Base-by-base conservation (phyloP, 2,329 filamentous ascomycete genomes). In the Phialophora tarda region DNA sequence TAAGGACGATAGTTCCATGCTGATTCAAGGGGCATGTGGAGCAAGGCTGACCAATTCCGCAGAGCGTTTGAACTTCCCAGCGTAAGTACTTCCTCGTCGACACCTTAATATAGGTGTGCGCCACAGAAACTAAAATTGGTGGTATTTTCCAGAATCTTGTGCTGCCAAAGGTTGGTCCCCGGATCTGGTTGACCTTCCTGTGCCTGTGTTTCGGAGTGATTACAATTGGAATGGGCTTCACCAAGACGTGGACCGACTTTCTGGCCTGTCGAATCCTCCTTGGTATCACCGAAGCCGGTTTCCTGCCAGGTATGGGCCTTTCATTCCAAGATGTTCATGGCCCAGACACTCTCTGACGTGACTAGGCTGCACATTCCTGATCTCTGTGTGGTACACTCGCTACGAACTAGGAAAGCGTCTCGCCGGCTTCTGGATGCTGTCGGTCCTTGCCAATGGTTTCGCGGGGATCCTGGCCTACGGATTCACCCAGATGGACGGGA, bases 181-280 rank as follows among this genome's bases (percentile, higher is more conserved):
- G 89, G 0, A 82, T 91, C 51, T 86, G 87, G 1, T 87, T 90
- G 26, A 82, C 89, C 59, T 82, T 85, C 0, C 80, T 89, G 56
- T 88, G 89, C 0, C 89, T 89, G 0, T 81, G 88, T n/a, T 74
- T 84, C 59, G 59, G 48, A n/a, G 51, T 24, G 38, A 54, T 50
- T 53, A 47, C 47, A 24, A 83, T 68, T 74, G 83, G 10, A 78
- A 48, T 48, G 44, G 76, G 75, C 10, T 72, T 80, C 55, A 71
- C 72, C 8, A 70, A 73, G 48, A 70, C 64, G 24, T 73, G 66
- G 41, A 60, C 60, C 4, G 71, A 71, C 32, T 59, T 77, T 1
- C 57, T 73, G 24, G 65, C 70, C 7, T 74, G 71, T 44, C 67
- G 74, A 34, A 71, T 75, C 55, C 69, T 76, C 38, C 66, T 76